Percentiles rank a stretch among this genome's conserved stretches.
Conservation (phyloP, 768 basidiomycete genomes). For the Podaxis carcinomalis region DNA sequence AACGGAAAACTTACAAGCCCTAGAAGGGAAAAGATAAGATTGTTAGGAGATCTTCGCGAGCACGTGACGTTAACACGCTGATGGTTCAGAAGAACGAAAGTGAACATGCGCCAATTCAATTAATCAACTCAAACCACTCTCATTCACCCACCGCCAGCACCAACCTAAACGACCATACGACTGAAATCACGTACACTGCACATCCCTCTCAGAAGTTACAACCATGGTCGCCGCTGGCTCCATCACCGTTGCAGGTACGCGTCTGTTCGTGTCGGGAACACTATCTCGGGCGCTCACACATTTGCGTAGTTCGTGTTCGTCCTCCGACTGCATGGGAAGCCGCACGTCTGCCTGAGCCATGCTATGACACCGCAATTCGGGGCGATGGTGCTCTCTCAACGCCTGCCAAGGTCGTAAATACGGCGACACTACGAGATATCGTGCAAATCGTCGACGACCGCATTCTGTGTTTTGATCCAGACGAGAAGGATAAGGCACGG, state of each 20-base stretch:
- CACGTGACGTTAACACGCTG: constrained; percentile 35
- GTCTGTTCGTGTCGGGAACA: constrained; percentile 14
- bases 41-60: constrained; percentile 18
- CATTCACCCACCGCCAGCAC: constrained; percentile 12
- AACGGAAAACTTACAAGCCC: neutral
- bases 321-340: constrained; percentile 86
- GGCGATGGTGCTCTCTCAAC: constrained; percentile 85
- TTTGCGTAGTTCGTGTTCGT: constrained; percentile 74
- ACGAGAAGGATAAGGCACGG: constrained; percentile 77
- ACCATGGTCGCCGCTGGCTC: constrained; percentile 82
- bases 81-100: constrained; percentile 28
- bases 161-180: constrained; percentile 1
- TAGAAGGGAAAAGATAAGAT: constrained; percentile 25
- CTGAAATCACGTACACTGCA: constrained; percentile 1
- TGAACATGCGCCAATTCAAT: constrained; percentile 9
- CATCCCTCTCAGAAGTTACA: constrained; percentile 5
- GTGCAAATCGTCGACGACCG: constrained; percentile 92
- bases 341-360: constrained; percentile 73
- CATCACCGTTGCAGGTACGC: constrained; percentile 79
- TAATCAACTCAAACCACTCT: constrained; percentile 15
- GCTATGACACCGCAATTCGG: constrained; percentile 66
- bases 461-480: constrained; percentile 93
- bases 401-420: constrained; percentile 49
- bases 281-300: constrained; percentile 11
- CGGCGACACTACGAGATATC: constrained; percentile 65